Percentiles rank a stretch among this genome's conserved stretches.
Conservation (phyloP, 2,329 filamentous ascomycete genomes). For the Colletotrichum echinochloae region DNA sequence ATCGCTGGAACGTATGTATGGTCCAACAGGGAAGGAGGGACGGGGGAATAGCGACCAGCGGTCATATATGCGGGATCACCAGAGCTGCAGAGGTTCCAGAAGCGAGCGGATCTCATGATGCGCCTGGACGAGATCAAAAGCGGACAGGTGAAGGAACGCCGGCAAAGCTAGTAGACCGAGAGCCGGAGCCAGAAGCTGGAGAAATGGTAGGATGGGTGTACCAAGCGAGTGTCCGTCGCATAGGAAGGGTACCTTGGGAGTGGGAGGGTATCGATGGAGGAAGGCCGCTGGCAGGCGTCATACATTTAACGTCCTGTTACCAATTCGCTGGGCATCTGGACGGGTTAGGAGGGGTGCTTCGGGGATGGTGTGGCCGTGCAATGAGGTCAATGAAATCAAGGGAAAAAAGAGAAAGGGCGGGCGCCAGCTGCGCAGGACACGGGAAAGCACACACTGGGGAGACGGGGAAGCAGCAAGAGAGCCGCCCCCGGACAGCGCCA, state of each 20-base stretch:
- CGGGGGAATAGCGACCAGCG: slow-evolving; percentile 34
- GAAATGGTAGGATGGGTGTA: slow-evolving; percentile 31
- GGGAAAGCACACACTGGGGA: slow-evolving; percentile 14
- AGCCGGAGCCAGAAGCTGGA: slow-evolving; percentile 39
- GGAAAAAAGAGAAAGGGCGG: background rate
- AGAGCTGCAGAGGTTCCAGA: slow-evolving; percentile 39
- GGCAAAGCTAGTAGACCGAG: slow-evolving; percentile 39
- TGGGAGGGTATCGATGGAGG: slow-evolving; percentile 23
- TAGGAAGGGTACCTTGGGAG: slow-evolving; percentile 27
- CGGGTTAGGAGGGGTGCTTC: slow-evolving; percentile 34
- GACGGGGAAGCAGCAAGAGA: slow-evolving; percentile 25
- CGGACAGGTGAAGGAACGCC: slow-evolving; percentile 37
- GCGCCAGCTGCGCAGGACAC: background rate
- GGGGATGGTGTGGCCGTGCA: slow-evolving; percentile 39
- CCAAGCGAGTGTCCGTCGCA: slow-evolving; percentile 5
- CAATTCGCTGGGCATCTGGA: slow-evolving; percentile 36
- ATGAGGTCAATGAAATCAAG: slow-evolving; percentile 41
- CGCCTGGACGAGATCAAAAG: slow-evolving; percentile 38
- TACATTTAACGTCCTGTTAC: slow-evolving; percentile 41
- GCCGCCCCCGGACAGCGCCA: slow-evolving; percentile 35
- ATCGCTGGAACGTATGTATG: slow-evolving; percentile 10
- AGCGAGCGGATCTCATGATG: slow-evolving; percentile 40
- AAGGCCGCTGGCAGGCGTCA: slow-evolving; percentile 38
- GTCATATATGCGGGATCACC: slow-evolving; percentile 41
- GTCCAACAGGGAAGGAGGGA: slow-evolving; percentile 7